phyloP scores from a whole-genome alignment of 768 basidiomycete species.

The Termitomyces sp. region DNA sequence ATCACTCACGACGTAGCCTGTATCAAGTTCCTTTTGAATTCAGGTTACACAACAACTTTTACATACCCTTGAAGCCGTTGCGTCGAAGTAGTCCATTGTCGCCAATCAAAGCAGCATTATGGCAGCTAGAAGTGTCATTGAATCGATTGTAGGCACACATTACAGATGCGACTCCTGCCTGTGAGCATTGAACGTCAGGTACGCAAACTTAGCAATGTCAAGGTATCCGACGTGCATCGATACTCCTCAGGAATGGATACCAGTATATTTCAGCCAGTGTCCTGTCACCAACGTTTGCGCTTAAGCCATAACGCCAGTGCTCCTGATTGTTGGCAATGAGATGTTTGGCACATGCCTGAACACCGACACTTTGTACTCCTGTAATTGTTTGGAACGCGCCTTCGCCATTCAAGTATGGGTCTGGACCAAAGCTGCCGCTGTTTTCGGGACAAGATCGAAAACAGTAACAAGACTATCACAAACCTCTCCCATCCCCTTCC shows the following conservation, averaged over 20 bases:
- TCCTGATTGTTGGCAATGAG: slow-evolving; percentile 45
- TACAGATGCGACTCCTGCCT: slow-evolving; percentile 45
- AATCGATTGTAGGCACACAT: slow-evolving; percentile 53
- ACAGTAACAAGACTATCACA: neutral
- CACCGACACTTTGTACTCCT: slow-evolving; percentile 55
- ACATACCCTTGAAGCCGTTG: slow-evolving; percentile 37
- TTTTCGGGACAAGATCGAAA: neutral
- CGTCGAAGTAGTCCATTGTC: slow-evolving; percentile 30
- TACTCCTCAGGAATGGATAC: slow-evolving; percentile 43
- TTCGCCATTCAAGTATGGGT: slow-evolving; percentile 61
- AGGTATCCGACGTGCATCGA: slow-evolving; percentile 28
- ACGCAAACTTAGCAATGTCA: neutral
- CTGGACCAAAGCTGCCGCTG: slow-evolving; percentile 41
- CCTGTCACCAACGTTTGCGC: slow-evolving; percentile 46
- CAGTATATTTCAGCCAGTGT: slow-evolving; percentile 49
- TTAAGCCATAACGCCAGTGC: slow-evolving; percentile 44
- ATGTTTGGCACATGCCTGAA: slow-evolving; percentile 58
- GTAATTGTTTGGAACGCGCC: slow-evolving; percentile 52
- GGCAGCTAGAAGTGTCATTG: slow-evolving; percentile 60
- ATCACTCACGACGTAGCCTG: slow-evolving; percentile 42
- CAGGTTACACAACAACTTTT: neutral
- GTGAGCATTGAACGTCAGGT: neutral
- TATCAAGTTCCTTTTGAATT: neutral
- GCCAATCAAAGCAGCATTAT: slow-evolving; percentile 46
- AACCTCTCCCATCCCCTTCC: slow-evolving; percentile 47